Conservation (phyloP, 1,284 basidiomycete species). For the Ganoderma resinaceum region DNA sequence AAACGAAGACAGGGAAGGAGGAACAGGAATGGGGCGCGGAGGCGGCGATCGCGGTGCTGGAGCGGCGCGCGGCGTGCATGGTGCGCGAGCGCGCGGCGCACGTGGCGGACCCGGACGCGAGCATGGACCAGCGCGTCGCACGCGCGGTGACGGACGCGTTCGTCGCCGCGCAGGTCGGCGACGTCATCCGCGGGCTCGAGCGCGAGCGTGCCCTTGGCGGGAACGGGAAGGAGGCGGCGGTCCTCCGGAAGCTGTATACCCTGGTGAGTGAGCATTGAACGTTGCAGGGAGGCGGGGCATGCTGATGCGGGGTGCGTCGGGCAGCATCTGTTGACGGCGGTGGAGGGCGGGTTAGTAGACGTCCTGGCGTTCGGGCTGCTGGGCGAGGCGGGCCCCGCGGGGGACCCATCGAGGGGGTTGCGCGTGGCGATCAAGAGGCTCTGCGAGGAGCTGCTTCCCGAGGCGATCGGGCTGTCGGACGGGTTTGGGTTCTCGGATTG, state of each 20-base stretch:
- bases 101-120: conserved; percentile 52
- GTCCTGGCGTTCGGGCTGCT: conserved; percentile 64
- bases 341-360: conserved; percentile 62
- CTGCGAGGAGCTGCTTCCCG: conserved; percentile 63
- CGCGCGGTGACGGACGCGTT: conserved; percentile 75
- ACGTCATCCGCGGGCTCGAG: conserved; percentile 49
- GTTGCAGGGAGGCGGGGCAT: not conserved
- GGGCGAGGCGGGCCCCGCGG: conserved; percentile 16
- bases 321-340: conserved; percentile 70
- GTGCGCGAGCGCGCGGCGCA: conserved; percentile 57
- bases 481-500: conserved; percentile 82
- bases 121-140: conserved; percentile 62
- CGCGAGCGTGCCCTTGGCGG: conserved; percentile 35
- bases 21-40: conserved; percentile 37
- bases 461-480: conserved; percentile 76
- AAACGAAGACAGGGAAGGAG: not conserved
- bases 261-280: conserved; percentile 53
- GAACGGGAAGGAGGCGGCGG: conserved; percentile 41
- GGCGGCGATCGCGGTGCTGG: conserved; percentile 55
- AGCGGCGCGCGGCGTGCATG: conserved; percentile 67
- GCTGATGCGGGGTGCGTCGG: not conserved
- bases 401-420: conserved; percentile 57
- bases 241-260: conserved; percentile 53
- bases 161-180: conserved; percentile 59
- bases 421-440: conserved; percentile 59